Evolutionary conservation across 2,329 filamentous ascomycete genomes (phyloP), one percentile per base, ranked within the genome.

Genomic region (Epichloe sibirici): DNA sequence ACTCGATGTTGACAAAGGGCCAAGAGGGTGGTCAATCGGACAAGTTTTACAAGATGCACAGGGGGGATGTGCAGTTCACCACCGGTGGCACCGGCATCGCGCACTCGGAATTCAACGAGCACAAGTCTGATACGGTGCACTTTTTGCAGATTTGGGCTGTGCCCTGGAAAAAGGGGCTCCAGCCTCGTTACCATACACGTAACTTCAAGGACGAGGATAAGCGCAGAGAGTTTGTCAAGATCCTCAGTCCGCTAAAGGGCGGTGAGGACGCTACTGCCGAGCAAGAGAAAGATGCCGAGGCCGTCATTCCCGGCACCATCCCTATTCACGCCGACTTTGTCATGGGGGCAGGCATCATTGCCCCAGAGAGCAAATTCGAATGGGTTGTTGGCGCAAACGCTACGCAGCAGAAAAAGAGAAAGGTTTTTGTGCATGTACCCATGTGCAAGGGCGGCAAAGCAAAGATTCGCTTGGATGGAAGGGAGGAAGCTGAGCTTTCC

Each of bases 71-170:
- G 45, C 89, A 95, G 63, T 95, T 94, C 68, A 95, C 89, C 9
- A 90, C 85, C 13, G 89, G 87, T n/a, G 89, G 89, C 51, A 89
- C 81, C 5, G 82, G 82, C 61, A 80, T 95, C 61, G 80, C 88
- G 2, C 88, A 95, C 67, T 86, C 82, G 7, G 89, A 95, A 69
- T 82, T 85, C 69, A 93, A 91, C 68, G 83, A 93, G 69, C 82
- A 88, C 65, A 66, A 71, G 51, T 70, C 76, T 13, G 79, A 87
- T 45, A 81, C 85, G 25, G 85, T 88, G 12, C 88, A 94, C 65
- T 94, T 94, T 64, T 71, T 95, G 37, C 89, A 95, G 69, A 94
- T 95, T 61, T 95, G 88, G 89, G 88, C 84, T 1, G 73, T 88
- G 48, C 88, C 88, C 0, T 90, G 88, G 78, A 82, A 82, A 66